Evolutionary conservation across 768 basidiomycete genomes (phyloP).

Genomic region (Mycena olivaceomarginata): DNA sequence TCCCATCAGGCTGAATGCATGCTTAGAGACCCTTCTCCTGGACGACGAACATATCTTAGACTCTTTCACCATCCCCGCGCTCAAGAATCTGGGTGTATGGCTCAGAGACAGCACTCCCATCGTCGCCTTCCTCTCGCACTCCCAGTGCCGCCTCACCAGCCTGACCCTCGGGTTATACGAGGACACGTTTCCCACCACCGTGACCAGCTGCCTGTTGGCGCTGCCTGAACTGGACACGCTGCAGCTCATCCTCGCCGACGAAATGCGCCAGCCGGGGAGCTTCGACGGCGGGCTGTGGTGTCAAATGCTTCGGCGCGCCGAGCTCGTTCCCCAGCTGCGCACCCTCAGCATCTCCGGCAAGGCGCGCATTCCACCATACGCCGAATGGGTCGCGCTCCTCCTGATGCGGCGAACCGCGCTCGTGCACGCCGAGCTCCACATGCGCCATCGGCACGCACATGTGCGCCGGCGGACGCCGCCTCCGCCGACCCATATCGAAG

Average conservation of each 20-base stretch:
- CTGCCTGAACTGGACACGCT: not conserved
- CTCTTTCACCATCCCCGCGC: not conserved
- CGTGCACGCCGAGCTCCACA: not conserved
- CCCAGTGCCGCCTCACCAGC: not conserved
- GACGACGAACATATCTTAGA: not conserved
- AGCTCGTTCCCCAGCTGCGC: not conserved
- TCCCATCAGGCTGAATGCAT: no score
- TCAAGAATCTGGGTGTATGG: not conserved
- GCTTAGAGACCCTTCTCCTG: not conserved
- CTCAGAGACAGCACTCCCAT: not conserved
- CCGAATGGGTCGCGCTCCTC: not conserved
- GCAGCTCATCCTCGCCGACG: not conserved
- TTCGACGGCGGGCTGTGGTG: not conserved
- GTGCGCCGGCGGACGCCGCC: not conserved
- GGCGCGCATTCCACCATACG: not conserved
- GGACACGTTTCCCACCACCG: not conserved
- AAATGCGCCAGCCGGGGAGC: not conserved
- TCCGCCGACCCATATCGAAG: not conserved
- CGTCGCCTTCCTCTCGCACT: not conserved
- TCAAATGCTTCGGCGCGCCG: not conserved
- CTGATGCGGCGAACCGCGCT: not conserved
- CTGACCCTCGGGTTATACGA: not conserved
- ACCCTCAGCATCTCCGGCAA: not conserved
- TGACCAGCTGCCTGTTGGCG: not conserved
- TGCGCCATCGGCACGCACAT: not conserved